Conservation (phyloP, 768 basidiomycete genomes). For the Multifurca ochricompacta region DNA sequence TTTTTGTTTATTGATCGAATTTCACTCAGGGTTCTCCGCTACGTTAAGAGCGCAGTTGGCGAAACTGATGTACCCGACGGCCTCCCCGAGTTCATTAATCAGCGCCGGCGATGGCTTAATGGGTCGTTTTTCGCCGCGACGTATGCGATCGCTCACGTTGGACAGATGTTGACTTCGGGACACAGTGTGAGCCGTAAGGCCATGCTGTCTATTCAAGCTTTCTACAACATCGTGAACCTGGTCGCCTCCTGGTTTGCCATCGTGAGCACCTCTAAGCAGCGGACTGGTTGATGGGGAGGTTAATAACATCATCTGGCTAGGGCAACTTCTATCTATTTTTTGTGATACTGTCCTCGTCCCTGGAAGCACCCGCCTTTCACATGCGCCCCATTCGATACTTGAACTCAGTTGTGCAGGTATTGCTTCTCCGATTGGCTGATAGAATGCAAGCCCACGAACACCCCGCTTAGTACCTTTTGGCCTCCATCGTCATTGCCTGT, state of each 20-base stretch:
- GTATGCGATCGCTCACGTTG: slow-evolving; percentile 84
- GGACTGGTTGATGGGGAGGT: neutral
- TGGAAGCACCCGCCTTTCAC: slow-evolving; percentile 67
- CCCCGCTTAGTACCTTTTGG: slow-evolving; percentile 61
- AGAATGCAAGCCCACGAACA: neutral
- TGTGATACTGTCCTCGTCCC: slow-evolving; percentile 82
- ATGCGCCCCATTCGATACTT: slow-evolving; percentile 59
- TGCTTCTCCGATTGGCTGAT: neutral
- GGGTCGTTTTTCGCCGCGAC: slow-evolving; percentile 94
- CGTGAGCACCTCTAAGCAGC: slow-evolving; percentile 37
- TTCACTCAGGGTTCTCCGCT: slow-evolving; percentile 77
- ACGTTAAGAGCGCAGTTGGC: slow-evolving; percentile 88
- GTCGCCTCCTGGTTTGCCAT: slow-evolving; percentile 92
- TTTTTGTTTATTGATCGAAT: slow-evolving; percentile 21
- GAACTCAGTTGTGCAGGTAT: slow-evolving; percentile 69
- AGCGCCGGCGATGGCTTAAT: slow-evolving; percentile 83
- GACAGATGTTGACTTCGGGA: slow-evolving; percentile 71
- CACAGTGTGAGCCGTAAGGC: slow-evolving; percentile 74
- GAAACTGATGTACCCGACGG: slow-evolving; percentile 93
- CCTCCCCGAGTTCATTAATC: slow-evolving; percentile 88
- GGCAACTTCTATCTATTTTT: slow-evolving; percentile 97
- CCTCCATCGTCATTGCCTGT: slow-evolving; percentile 76
- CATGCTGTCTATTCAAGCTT: slow-evolving; percentile 67
- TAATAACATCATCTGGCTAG: slow-evolving; percentile 29
- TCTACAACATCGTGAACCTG: slow-evolving; percentile 83